These are phyloP conservation scores for Prosopis cineraria DNA, from an alignment of 306 rosid species.

Conservation along the genomic window DNA sequence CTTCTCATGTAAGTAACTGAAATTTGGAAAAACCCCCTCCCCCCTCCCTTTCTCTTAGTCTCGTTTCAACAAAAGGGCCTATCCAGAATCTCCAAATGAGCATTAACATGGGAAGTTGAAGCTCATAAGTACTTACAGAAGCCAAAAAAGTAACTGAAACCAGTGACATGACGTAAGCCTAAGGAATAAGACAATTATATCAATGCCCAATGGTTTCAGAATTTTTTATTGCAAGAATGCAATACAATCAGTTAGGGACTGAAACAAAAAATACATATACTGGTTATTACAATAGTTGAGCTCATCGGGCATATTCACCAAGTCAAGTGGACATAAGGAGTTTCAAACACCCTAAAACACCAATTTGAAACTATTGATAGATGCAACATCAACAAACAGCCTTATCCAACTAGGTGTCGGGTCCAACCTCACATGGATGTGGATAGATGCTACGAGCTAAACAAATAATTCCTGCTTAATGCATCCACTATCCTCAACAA, in stretches of 20 bases:
- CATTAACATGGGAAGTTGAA: not conserved
- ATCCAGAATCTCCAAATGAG: not conserved
- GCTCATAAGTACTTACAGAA: not conserved
- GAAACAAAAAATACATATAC: not conserved
- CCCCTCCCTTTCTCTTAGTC: not conserved
- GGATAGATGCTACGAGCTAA: not conserved
- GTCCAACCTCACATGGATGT: no score
- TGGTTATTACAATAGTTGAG: not conserved
- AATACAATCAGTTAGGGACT: not conserved
- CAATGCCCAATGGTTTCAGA: not conserved
- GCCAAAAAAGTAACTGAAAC: not conserved
- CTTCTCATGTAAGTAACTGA: not conserved
- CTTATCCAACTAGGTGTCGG: no score
- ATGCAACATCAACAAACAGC: no score
- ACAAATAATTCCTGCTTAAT: not conserved
- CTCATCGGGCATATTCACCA: not conserved
- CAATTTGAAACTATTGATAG: not conserved
- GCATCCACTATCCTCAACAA: slow-evolving; percentile 3
- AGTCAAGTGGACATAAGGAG: not conserved
- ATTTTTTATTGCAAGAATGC: not conserved
- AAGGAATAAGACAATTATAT: not conserved
- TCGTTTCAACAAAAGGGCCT: not conserved
- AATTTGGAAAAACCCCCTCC: not conserved
- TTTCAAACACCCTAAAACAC: not conserved
- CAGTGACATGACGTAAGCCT: not conserved